A percentile compares a stretch with the other conserved stretches of the same genome.
Evolutionary conservation across 1,139 yeast genomes (phyloP).

Genomic region (Suhomyces bokatorum): DNA sequence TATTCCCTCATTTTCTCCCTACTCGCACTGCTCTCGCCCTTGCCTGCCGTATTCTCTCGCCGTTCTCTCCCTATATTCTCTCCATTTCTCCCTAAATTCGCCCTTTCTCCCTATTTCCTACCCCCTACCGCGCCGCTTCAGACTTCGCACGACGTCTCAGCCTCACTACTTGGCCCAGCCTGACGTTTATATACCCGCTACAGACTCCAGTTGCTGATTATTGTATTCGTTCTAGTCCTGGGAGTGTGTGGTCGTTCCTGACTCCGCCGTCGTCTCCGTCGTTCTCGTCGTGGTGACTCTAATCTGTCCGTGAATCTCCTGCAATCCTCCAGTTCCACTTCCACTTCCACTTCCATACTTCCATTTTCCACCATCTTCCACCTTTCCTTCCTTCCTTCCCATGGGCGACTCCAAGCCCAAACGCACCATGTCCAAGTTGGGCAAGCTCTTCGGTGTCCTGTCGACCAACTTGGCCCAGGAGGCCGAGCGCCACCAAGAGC

Average conservation of each 20-base stretch:
- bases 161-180: neutral
- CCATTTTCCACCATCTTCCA: too few species aligned
- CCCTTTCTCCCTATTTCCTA: too few species aligned
- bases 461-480: slow-evolving; percentile 24
- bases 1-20: neutral
- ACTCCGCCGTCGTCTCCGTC: slow-evolving; percentile 8
- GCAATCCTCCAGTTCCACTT: too few species aligned
- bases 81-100: neutral
- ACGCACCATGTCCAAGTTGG: slow-evolving; percentile 32
- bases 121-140: too few species aligned
- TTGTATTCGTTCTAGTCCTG: neutral
- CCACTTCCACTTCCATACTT: neutral
- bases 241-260: slow-evolving; percentile 5
- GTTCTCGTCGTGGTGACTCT: slow-evolving; percentile 3
- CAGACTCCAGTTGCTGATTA: neutral
- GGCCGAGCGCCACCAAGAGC: slow-evolving; percentile 4
- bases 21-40: neutral
- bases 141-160: slow-evolving; percentile 1
- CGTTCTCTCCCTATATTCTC: neutral
- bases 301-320: neutral
- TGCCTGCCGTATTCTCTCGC: neutral
- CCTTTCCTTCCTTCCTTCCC: too few species aligned
- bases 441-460: slow-evolving; percentile 38
- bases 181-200: neutral
- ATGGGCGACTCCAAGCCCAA: slow-evolving; percentile 34